Evolutionary conservation across 345 rosid species (phyloP), one percentile per base, ranked within the genome.

Genomic region (Populus euphratica): DNA sequence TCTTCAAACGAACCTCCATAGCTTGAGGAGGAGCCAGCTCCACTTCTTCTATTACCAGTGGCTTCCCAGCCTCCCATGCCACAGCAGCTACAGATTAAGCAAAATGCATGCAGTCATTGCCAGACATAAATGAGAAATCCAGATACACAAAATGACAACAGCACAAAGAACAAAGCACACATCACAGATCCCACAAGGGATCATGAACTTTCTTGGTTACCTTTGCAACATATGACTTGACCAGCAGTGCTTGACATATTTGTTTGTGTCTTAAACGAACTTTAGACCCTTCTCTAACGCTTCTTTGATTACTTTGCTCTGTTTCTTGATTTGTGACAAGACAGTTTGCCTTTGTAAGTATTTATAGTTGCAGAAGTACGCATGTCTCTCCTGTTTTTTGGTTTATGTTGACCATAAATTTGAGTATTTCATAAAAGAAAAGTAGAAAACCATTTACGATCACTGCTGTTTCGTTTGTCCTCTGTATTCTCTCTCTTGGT

Each of bases 61-160:
- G 90, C 83, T 89, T 88, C 67, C 88, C 88, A 8, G 91, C 87
- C 74, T 89, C 89, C 90, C 90, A 88, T 54, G 87, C 87, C 65
- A 89, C 86, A 10, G 88, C 88, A 71, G 89, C 90, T 85, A 73
- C 79, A 83, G 7, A 31, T 31, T 0, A 31, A 31, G 33, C 33
- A 31, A 31, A 31, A 31, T 31, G 33, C 33, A 31, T 31, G 0
- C 33, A 31, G 33, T 31, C 33, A 31, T 31, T 31, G 33, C 33
- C 33, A 31, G 33, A 31, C 33, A 31, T 31, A 31, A 31, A 31
- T 2, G 33, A 31, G 33, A 31, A 31, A 31, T 31, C 3, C 33
- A 31, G 3, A 31, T 31, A 2, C 33, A 31, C 33, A 31, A 31
- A 31, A 31, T 31, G 33, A 31, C 33, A 31, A 31, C 33, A 31